Evolutionary conservation across 129 eudicot genomes (phyloP).

Genomic region (Dittrichia graveolens): DNA sequence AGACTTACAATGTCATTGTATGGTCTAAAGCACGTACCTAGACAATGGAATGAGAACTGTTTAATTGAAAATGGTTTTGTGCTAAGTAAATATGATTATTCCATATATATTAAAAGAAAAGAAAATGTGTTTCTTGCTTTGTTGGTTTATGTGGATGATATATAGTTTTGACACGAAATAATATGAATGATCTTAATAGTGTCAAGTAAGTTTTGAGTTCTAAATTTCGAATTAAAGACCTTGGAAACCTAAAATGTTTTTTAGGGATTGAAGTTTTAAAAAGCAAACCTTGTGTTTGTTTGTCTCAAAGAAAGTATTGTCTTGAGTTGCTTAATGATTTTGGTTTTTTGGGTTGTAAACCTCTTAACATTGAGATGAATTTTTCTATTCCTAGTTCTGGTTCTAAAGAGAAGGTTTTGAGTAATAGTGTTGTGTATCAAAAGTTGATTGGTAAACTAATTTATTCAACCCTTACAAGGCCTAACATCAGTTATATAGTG

Average conservation of each 20-base stretch:
- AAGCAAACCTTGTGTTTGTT: neutral
- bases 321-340: neutral
- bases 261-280: neutral
- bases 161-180: too few relatives aligned
- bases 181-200: too few relatives aligned
- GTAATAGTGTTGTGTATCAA: neutral
- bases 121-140: too few relatives aligned
- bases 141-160: too few relatives aligned
- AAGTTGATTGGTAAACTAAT: neutral
- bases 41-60: neutral
- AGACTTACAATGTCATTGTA: neutral
- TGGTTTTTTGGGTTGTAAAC: neutral
- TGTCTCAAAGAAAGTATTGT: neutral
- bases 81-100: neutral
- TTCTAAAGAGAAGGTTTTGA: too few relatives aligned
- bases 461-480: neutral
- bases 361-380: neutral
- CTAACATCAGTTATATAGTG: neutral
- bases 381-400: too few relatives aligned
- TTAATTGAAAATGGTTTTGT: neutral
- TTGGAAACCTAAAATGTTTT: too few relatives aligned
- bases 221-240: neutral
- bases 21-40: neutral
- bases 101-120: neutral
- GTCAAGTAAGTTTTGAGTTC: too few relatives aligned